phyloP scores from a whole-genome alignment of 1,139 yeast species.

The Suhomyces terraborum region DNA sequence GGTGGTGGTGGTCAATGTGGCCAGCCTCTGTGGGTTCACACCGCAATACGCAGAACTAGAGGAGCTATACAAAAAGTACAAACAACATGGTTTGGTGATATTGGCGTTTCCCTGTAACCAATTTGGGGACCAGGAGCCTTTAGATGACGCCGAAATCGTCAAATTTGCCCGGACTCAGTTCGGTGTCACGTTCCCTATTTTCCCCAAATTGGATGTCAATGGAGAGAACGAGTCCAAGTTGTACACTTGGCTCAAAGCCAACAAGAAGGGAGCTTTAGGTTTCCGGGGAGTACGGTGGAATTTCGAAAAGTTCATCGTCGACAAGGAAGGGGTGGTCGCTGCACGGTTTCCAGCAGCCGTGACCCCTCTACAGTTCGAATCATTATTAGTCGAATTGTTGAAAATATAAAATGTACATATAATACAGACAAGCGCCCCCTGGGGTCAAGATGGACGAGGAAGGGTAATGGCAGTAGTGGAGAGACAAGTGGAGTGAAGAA shows the following conservation, averaged over 20 bases:
- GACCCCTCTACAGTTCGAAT: slow-evolving; percentile 61
- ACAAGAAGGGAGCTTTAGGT: slow-evolving; percentile 59
- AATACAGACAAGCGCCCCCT: background rate
- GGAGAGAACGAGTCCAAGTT: slow-evolving; percentile 35
- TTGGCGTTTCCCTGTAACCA: slow-evolving; percentile 50
- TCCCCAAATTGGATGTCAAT: slow-evolving; percentile 41
- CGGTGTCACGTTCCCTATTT: slow-evolving; percentile 52
- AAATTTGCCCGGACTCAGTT: slow-evolving; percentile 64
- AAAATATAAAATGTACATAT: slow-evolving; percentile 11
- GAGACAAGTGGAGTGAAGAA: too few relatives aligned
- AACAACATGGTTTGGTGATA: slow-evolving; percentile 33
- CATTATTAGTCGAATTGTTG: slow-evolving; percentile 49
- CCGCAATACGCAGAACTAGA: slow-evolving; percentile 45
- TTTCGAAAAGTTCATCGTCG: slow-evolving; percentile 86
- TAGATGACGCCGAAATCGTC: slow-evolving; percentile 63
- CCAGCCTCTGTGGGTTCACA: slow-evolving; percentile 47
- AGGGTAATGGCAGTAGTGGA: too few relatives aligned
- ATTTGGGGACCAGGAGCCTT: slow-evolving; percentile 67
- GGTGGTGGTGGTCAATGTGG: slow-evolving; percentile 46
- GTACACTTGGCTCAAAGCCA: slow-evolving; percentile 34
- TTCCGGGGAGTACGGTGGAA: slow-evolving; percentile 90
- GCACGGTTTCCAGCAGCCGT: slow-evolving; percentile 70
- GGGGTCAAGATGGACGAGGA: background rate
- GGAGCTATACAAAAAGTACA: slow-evolving; percentile 34
- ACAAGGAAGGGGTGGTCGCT: slow-evolving; percentile 70